Conservation (phyloP, 129 eudicot genomes). For the Chrysanthemum makinoi region DNA sequence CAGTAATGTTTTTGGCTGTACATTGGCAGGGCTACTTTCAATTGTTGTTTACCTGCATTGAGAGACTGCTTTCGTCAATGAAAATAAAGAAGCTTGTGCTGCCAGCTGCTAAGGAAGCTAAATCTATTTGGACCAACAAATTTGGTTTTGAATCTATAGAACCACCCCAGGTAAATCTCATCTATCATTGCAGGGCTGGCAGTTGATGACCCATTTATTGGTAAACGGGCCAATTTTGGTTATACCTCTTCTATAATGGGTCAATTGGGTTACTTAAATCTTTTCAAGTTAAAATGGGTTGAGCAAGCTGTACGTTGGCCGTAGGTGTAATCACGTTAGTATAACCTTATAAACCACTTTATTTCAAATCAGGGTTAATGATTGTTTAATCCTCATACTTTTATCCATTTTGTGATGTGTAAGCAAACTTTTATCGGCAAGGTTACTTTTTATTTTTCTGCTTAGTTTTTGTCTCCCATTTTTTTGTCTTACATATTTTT, state of each 20-base stretch:
- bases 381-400: too few relatives aligned
- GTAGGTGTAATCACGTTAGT: not conserved
- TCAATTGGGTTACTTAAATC: not conserved
- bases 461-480: too few relatives aligned
- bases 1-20: slow-evolving; percentile 1
- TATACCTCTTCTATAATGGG: not conserved
- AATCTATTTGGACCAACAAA: slow-evolving; percentile 75
- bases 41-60: slow-evolving; percentile 73
- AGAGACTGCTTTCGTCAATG: slow-evolving; percentile 65
- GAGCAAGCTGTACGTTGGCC: not conserved
- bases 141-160: slow-evolving; percentile 67
- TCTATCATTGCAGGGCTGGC: not conserved
- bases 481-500: too few relatives aligned
- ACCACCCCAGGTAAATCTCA: slow-evolving; percentile 41
- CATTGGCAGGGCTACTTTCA: slow-evolving; percentile 80
- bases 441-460: too few relatives aligned
- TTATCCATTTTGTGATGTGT: too few relatives aligned
- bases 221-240: not conserved
- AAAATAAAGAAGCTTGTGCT: slow-evolving; percentile 70
- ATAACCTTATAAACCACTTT: not conserved
- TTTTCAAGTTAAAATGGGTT: not conserved
- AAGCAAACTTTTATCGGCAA: too few relatives aligned
- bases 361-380: not conserved
- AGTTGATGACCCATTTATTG: not conserved
- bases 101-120: slow-evolving; percentile 91